Base-by-base conservation (phyloP, 2,329 filamentous ascomycete species). In the Ascochyta rabiei region DNA sequence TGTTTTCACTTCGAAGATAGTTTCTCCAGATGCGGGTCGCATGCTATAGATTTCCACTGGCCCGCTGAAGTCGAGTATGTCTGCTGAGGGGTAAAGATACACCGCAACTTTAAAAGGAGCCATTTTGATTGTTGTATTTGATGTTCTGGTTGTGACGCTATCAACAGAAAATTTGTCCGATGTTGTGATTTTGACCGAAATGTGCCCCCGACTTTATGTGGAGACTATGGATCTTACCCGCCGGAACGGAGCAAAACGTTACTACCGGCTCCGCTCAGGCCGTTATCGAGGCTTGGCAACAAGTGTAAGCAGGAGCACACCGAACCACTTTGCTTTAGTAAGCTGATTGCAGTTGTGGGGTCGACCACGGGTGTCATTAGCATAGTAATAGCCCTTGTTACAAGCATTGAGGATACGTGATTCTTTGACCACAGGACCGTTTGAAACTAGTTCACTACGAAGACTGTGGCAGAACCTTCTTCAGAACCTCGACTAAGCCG, bases 401-500 rank as follows among this genome's bases (percentile, higher is more conserved):
- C 4, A 31, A 33, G 30, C n/a, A 10, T 3, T 33, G 13, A 13
- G 13, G 7, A 3, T 2, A n/a, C n/a, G 10, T 19, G 2, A 19
- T 19, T 37, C 16, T 37, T 8, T 12, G 18, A 6, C 9, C 13
- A 13, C 9, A 18, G 12, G 12, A 13, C 10, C 13, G 8, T 7
- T 13, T 10, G 19, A 21, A 21, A 38, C 10, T 19, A 15, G 6
- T 38, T 3, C 21, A 21, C 35, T 38, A 38, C 8, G 35, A 33
- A 33, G 7, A 19, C 41, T 60, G 37, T 2, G 69, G 66, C n/a
- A 84, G 59, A 0, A 82, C 76, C 58, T 80, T 78, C 55, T 86
- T 81, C 50, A 88, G 63, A 1, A 81, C 76, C 31, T 77, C 75
- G 18, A 86, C 78, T 50, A 86, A 78, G 8, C 70, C 76, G 40